A percentile compares a stretch with the other conserved stretches of the same genome.
Conservation (phyloP, 202 grass and related monocot genomes). For the Elaeis oleifera region DNA sequence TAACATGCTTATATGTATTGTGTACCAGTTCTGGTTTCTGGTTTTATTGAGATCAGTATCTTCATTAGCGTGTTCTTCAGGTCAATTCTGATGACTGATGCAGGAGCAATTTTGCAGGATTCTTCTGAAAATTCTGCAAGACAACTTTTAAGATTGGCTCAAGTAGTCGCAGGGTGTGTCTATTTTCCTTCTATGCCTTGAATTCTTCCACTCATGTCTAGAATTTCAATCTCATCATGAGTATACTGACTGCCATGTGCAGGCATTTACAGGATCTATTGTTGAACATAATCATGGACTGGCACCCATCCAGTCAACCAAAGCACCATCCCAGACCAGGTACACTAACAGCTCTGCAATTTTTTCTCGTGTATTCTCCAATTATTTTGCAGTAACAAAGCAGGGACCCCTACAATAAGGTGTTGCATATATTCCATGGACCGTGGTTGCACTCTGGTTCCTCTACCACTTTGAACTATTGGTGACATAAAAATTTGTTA, state of each 20-base stretch:
- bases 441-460: too few species aligned
- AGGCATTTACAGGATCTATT: constrained; percentile 79
- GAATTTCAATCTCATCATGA: constrained; percentile 13
- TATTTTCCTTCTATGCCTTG: background rate
- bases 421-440: background rate
- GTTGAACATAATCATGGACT: constrained; percentile 53
- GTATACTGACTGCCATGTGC: constrained; percentile 11
- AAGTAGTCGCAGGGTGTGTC: constrained; percentile 33
- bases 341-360: constrained; percentile 14
- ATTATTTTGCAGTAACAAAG: background rate
- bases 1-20: background rate
- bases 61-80: background rate
- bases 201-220: constrained; percentile 10
- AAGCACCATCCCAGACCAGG: constrained; percentile 27
- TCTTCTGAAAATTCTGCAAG: constrained; percentile 23
- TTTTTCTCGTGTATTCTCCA: background rate
- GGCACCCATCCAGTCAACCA: constrained; percentile 32
- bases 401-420: background rate
- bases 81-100: background rate
- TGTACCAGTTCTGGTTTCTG: too few species aligned
- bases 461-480: too few species aligned
- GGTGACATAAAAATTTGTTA: too few species aligned
- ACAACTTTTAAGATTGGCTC: constrained; percentile 27
- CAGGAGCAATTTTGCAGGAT: constrained; percentile 22
- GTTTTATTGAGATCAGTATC: too few species aligned